phyloP scores from a whole-genome alignment of 331 rosid genomes.

The Arachis monticola region DNA sequence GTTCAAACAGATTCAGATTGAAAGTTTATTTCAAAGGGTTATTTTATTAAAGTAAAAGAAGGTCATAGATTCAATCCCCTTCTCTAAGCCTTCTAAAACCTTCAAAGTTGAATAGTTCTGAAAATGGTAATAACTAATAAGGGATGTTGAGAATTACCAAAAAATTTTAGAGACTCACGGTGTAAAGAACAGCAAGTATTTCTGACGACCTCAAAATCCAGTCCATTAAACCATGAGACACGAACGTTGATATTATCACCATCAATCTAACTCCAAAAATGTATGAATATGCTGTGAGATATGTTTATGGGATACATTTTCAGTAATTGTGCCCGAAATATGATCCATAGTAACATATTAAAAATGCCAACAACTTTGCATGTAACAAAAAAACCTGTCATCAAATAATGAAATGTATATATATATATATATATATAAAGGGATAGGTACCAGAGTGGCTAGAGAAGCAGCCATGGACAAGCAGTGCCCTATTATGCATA shows the following conservation, averaged over 20 bases:
- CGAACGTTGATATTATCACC: conserved; percentile 68
- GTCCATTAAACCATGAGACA: conserved; percentile 61
- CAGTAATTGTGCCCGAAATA: conserved; percentile 81
- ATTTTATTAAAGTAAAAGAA: no score
- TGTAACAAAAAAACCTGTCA: neutral
- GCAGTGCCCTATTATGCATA: conserved; percentile 37
- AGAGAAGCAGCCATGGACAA: conserved; percentile 93
- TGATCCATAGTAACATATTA: conserved; percentile 32
- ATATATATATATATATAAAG: neutral
- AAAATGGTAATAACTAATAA: conserved; percentile 2
- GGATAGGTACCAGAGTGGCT: conserved; percentile 74
- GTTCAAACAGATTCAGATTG: no score
- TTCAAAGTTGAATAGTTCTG: conserved; percentile 10
- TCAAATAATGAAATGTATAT: no score
- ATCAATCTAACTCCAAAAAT: conserved; percentile 72
- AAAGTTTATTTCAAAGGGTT: no score
- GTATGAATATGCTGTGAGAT: conserved; percentile 86
- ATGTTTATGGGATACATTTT: conserved; percentile 78
- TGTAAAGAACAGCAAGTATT: conserved; percentile 73
- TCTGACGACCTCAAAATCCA: conserved; percentile 50
- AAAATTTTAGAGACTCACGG: conserved; percentile 57
- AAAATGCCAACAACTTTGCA: conserved; percentile 17
- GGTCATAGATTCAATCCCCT: no score
- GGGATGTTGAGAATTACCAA: neutral
- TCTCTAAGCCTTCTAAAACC: no score